Evolutionary conservation across 2,329 filamentous ascomycete species (phyloP), one percentile per base, ranked within the genome.

Genomic region (Colletotrichum godetiae): DNA sequence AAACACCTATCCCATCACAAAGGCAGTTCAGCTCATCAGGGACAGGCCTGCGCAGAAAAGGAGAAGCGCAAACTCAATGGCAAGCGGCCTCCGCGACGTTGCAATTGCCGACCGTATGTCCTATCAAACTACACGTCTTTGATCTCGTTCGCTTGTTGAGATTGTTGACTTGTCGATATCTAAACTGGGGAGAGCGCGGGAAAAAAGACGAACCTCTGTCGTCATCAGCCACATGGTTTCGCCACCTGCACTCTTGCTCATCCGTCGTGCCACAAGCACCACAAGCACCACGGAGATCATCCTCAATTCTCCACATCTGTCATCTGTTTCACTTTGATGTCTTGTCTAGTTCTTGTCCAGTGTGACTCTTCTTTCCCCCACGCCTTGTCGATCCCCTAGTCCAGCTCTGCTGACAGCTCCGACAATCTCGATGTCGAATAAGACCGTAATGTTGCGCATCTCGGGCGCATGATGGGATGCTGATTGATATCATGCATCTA

Each of bases 211-310:
- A 49, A 33, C 29, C 37, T 65, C 56, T 72, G 49, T 60, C 71
- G 71, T 71, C 67, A 73, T 73, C 60, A 65, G 71, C 71, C 71
- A 73, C 68, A 68, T 65, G 46, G 46, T 56, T 61, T 61, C 49
- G 19, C n/a, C 35, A 33, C 62, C 49, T 49, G 13, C 22, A 37
- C 56, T 58, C 56, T 35, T 35, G 56, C 22, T 19, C 56, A 31
- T n/a, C 29, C 19, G 29, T 67, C 33, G 65, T 68, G 66, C 59
- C 66, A 69, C 70, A 49, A 64, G 70, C 37, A 42, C 15, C 37
- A 42, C 37, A 42, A 42, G 37, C 37, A 42, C 59, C 59, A 64
- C 66, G 22, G 37, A 64, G 70, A 72, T 69, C 66, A 42, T 29
- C 60, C 65, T 29, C 67, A 35, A 5, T 46, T 66, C 61, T 56